phyloP scores from a whole-genome alignment of 257 asterid species.

The Eucommia ulmoides region DNA sequence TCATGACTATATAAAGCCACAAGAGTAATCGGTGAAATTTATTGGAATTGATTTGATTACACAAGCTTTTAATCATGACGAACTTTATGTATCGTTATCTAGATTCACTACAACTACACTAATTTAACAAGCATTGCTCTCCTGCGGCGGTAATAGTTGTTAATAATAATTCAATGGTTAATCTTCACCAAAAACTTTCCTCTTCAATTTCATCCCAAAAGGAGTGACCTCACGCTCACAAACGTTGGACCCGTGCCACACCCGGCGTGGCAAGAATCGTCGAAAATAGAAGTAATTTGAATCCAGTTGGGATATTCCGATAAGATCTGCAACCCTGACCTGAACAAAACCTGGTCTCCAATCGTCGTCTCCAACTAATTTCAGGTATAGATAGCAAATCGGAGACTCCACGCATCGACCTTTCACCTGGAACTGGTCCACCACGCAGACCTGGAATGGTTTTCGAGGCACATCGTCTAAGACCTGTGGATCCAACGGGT shows the following conservation, averaged over 20 bases:
- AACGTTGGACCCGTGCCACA: slow-evolving; percentile 29
- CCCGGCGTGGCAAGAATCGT: slow-evolving; percentile 33
- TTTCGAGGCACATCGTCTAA: slow-evolving; percentile 32
- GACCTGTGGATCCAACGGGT: slow-evolving; percentile 35
- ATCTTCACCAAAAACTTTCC: slow-evolving; percentile 22
- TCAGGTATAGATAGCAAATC: slow-evolving; percentile 30
- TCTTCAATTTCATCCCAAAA: slow-evolving; percentile 24
- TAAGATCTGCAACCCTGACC: slow-evolving; percentile 14
- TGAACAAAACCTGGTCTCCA: slow-evolving; percentile 36
- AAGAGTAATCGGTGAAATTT: too few relatives aligned
- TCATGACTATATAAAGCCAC: too few relatives aligned
- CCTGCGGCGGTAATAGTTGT: too few relatives aligned
- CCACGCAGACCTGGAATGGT: slow-evolving; percentile 35
- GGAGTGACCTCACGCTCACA: slow-evolving; percentile 29
- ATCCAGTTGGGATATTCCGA: slow-evolving; percentile 21
- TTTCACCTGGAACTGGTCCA: slow-evolving; percentile 27
- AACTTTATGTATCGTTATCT: too few relatives aligned
- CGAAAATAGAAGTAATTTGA: slow-evolving; percentile 30
- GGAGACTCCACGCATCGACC: slow-evolving; percentile 29
- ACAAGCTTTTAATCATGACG: too few relatives aligned
- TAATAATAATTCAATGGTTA: too few relatives aligned
- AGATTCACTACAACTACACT: too few relatives aligned
- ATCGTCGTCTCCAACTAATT: slow-evolving; percentile 25
- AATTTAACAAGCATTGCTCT: too few relatives aligned
- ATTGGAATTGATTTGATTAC: too few relatives aligned